Base-by-base conservation (phyloP, 2,329 filamentous ascomycete species). In the Lomentospora prolificans region DNA sequence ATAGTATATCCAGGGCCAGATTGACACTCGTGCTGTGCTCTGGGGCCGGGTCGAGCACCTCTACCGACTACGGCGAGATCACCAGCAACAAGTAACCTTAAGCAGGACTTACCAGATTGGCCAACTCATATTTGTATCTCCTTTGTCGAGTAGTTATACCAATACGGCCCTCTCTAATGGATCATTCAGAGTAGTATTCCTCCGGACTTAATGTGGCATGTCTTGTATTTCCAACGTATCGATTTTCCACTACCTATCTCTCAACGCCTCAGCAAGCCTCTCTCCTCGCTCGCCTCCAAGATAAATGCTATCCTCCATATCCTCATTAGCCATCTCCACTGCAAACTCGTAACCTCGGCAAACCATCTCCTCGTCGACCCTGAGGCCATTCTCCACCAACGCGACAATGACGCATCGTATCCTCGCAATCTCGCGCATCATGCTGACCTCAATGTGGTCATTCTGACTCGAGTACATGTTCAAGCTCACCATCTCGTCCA, bases 381-480 rank as follows among this genome's bases (percentile, higher is more conserved):
- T 82, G 46, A 94, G 73, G 0, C 89, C 89, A 48, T 86, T 83
- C 67, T 95, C 87, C 2, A 95, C 88, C 58, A 99, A 72, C 1
- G 90, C 86, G 57, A 84, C 81, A 56, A 99, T 87, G 57, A 94
- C 87, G 22, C 89, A 88, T 33, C 87, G 79, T 50, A 97, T 78
- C 58, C 91, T 78, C 14, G 89, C 85, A 70, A 99, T 96, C 75
- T 97, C 94, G 59, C 85, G 81, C 75, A 94, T 84, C 14, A 90
- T 92, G 52, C 83, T 82, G 2, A 82, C 74, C 22, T 82, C 75
- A 60, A 99, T 90, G 57, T 82, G 79, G 67, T 97, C 92, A 67
- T 99, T 99, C 73, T 96, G 90, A 67, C 89, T 95, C 56, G 89
- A 94, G 72, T 99, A 99, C 63, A 96, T 90, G 55, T 86, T 88